A percentile compares a stretch with the other conserved stretches of the same genome.
phyloP scores from a whole-genome alignment of 2,329 filamentous ascomycete genomes.

The Aspergillus hortae region DNA sequence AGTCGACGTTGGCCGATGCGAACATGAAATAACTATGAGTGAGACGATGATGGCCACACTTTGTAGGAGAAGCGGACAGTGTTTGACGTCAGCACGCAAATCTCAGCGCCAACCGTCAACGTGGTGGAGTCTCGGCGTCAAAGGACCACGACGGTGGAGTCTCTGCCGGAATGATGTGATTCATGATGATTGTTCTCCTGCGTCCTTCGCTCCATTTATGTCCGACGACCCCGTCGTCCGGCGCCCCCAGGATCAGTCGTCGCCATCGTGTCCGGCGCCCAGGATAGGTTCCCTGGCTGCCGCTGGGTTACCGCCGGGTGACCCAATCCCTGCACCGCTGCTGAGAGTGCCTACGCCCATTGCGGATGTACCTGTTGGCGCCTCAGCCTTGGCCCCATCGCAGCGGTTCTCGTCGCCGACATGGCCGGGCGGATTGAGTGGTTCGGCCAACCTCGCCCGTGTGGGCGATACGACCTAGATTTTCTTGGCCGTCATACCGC shows the following conservation, averaged over 20 bases:
- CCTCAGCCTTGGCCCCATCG: slow-evolving; percentile 1
- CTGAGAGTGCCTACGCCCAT: not conserved
- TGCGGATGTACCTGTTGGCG: not conserved
- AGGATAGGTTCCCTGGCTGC: not conserved
- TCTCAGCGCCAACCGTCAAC: slow-evolving; percentile 6
- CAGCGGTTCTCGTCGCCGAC: not conserved
- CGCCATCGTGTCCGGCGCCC: not conserved
- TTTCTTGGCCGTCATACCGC: not conserved
- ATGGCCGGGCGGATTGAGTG: not conserved
- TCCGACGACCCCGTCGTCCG: not conserved
- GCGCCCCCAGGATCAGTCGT: not conserved
- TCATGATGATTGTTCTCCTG: not conserved
- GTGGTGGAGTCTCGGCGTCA: slow-evolving; percentile 11
- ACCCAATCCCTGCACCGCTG: not conserved
- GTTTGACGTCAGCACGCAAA: slow-evolving; percentile 17
- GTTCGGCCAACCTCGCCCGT: slow-evolving; percentile 1
- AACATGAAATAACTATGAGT: not conserved
- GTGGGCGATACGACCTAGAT: not conserved
- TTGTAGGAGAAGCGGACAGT: not conserved
- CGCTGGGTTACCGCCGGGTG: not conserved
- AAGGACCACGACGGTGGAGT: slow-evolving; percentile 6
- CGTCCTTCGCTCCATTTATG: not conserved
- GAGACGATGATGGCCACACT: slow-evolving; percentile 5
- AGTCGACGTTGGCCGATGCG: not conserved
- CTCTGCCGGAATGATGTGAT: not conserved